These are phyloP conservation scores for Bullera alba DNA, from an alignment of 768 basidiomycete species.

Conservation along the genomic window DNA sequence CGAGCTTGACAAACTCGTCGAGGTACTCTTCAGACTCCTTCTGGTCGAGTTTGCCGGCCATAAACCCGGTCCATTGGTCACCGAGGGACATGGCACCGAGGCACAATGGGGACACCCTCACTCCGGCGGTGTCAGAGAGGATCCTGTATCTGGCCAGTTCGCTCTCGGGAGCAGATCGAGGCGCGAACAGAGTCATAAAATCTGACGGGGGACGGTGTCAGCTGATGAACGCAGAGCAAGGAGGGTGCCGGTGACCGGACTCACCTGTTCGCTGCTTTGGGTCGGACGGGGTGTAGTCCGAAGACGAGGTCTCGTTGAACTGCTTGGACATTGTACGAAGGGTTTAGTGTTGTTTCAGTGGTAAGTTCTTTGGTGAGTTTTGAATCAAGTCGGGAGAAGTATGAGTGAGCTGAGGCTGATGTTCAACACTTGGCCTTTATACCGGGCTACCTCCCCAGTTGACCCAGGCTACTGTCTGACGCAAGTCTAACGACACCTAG, in stretches of 20 bases:
- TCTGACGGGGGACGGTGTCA: background rate
- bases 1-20: slow-evolving; percentile 40
- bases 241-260: background rate
- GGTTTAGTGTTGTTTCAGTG: no score
- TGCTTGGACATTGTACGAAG: no score
- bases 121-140: slow-evolving; percentile 43
- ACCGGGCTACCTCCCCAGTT: no score
- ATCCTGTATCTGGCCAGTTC: slow-evolving; percentile 33
- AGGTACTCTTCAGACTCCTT: slow-evolving; percentile 22
- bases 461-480: no score
- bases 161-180: slow-evolving; percentile 12
- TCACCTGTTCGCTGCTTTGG: background rate
- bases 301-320: slow-evolving; percentile 7
- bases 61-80: slow-evolving; percentile 45
- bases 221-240: no score
- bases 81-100: slow-evolving; percentile 49
- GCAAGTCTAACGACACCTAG: no score
- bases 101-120: slow-evolving; percentile 47
- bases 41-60: slow-evolving; percentile 21
- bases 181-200: slow-evolving; percentile 6
- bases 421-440: no score
- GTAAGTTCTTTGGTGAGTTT: no score
- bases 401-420: no score
- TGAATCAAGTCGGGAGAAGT: no score
- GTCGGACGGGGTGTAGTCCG: slow-evolving; percentile 5